Base-by-base conservation (phyloP, 129 eudicot species). In the Pulicaria dysenterica region DNA sequence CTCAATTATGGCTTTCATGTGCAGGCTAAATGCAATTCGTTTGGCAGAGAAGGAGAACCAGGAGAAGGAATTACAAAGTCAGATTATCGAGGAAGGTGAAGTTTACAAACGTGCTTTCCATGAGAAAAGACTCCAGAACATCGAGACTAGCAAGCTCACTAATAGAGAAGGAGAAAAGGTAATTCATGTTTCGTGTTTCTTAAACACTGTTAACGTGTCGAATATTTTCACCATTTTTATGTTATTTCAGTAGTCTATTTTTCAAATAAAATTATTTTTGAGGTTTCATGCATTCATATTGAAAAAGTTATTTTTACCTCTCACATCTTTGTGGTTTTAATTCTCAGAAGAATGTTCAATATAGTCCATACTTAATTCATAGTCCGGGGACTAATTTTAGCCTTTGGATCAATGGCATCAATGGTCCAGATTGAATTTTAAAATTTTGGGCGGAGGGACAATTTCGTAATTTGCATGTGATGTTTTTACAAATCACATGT, bases 141-240 rank as follows among this genome's bases (percentile, higher is more conserved):
- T 84, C n/a, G 97, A 91, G 70, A 80, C 86, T 53, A 91, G 88
- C 85, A 84, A 83, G 70, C 75, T 76, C 39, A 83, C 73, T 46
- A 91, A 91, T 81, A 83, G 97, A 75, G 95, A 91, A 74, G 87
- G 75, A 73, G 97, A 91, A 81, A 88, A 85, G 97, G 97, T 91
- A 61, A 38, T 38, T 14, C 37, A 8, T 39, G 45, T 14, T 51
- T 24, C 2, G 31, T 24, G 31, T 24, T 24, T 24, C 31, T 24
- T 24, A 24, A 67, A 50, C 57, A 17, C 37, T n/a, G n/a, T n/a
- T n/a, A 2, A 56, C 6, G 16, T 55, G 42, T 4, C 3, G 34
- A 11, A 38, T 11, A 55, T 50, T 19, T 55, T 55, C 5, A 24
- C 31, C 1, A 24, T 0, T 2, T 0, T 24, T 24, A 24, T 24